A percentile compares a stretch with the other conserved stretches of the same genome.
These are phyloP conservation scores for Primulina tabacum DNA, from an alignment of 257 asterid genomes.

Conservation along the genomic window DNA sequence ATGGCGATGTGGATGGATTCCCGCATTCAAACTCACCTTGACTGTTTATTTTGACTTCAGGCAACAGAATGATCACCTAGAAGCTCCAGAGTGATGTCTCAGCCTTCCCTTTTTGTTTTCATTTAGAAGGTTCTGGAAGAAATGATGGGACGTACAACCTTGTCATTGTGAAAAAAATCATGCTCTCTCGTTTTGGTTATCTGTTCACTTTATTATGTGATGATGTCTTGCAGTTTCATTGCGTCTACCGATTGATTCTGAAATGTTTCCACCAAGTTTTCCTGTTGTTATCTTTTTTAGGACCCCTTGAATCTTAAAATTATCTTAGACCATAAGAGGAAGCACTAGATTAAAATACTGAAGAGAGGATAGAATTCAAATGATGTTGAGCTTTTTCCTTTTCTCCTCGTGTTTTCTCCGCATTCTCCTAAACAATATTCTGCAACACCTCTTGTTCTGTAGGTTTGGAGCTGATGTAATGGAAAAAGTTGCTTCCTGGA, in stretches of 20 bases:
- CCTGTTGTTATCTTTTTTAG: background rate
- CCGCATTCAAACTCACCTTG: background rate
- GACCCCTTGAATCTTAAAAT: background rate
- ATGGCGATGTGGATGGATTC: background rate
- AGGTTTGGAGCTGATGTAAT: slow-evolving; percentile 98
- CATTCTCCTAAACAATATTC: background rate
- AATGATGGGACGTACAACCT: background rate
- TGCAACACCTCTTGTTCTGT: slow-evolving; percentile 14
- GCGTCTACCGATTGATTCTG: background rate
- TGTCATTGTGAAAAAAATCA: background rate
- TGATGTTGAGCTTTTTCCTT: background rate
- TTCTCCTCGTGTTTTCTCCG: background rate
- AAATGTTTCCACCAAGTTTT: background rate
- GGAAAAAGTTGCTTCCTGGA: slow-evolving; percentile 88
- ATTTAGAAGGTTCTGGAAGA: background rate
- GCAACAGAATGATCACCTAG: background rate
- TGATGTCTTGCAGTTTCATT: background rate
- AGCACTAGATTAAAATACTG: background rate
- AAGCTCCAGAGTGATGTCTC: background rate
- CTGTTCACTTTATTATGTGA: background rate
- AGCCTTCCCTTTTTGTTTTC: background rate
- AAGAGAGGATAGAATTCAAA: background rate
- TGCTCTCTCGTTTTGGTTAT: background rate
- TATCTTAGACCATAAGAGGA: background rate
- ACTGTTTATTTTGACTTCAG: background rate